Percentiles rank a stretch among this genome's conserved stretches.
Conservation (phyloP, 139 green algal species). For the Picochlorum sp. region DNA sequence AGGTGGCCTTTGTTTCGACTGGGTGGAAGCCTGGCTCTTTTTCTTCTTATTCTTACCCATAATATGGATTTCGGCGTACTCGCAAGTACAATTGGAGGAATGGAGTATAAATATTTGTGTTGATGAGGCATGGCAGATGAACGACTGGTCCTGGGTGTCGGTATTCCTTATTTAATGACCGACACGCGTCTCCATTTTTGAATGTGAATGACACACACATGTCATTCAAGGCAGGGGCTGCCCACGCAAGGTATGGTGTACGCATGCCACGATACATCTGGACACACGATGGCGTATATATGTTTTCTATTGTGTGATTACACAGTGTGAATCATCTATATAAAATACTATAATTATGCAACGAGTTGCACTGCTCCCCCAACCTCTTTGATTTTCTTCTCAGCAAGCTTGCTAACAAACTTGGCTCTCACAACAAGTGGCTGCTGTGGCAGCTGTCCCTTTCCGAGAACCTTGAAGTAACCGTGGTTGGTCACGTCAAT, state of each 20-base stretch:
- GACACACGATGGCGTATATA: too few relatives aligned
- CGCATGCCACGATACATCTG: too few relatives aligned
- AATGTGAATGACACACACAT: too few relatives aligned
- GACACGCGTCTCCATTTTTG: too few relatives aligned
- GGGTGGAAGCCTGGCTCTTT: not conserved
- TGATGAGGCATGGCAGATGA: too few relatives aligned
- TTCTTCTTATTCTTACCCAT: not conserved
- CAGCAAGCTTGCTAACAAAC: constrained; percentile 94
- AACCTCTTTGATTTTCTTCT: constrained; percentile 97
- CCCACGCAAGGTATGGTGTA: too few relatives aligned
- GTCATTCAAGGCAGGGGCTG: too few relatives aligned
- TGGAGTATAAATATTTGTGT: too few relatives aligned
- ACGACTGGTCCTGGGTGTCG: too few relatives aligned
- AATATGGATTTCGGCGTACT: not conserved
- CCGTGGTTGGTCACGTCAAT: constrained; percentile 97
- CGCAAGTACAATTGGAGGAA: too few relatives aligned
- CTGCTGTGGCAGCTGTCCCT: constrained; percentile 88
- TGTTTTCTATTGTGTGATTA: not conserved
- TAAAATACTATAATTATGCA: constrained; percentile 19
- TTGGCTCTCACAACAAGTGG: constrained; percentile 95
- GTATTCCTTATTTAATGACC: too few relatives aligned
- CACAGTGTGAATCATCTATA: not conserved
- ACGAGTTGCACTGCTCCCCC: constrained; percentile 70
- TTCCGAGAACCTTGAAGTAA: constrained; percentile 91
- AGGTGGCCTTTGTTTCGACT: too few relatives aligned